phyloP scores from a whole-genome alignment of 2,329 filamentous ascomycete species.

The Madurella mycetomatis region DNA sequence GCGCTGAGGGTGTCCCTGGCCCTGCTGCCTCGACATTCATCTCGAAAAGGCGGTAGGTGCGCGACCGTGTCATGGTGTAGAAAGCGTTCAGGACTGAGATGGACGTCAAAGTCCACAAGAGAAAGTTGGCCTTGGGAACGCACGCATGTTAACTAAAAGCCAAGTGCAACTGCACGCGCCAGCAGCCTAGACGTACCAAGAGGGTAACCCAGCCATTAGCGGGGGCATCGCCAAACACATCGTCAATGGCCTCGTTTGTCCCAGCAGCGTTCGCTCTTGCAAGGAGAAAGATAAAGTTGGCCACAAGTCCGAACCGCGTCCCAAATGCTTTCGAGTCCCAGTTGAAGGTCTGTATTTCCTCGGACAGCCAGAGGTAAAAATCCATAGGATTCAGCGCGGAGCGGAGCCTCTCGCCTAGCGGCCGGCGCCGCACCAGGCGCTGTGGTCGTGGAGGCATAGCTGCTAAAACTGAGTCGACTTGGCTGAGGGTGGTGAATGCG shows the following conservation, averaged over 20 bases:
- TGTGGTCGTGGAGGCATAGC: conserved; percentile 44
- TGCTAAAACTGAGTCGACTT: neutral
- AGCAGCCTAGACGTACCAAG: conserved; percentile 40
- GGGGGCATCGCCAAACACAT: conserved; percentile 75
- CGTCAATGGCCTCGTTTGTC: conserved; percentile 55
- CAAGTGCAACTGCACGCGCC: neutral
- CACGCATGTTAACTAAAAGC: conserved; percentile 1
- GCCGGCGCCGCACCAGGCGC: conserved; percentile 78
- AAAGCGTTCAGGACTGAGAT: conserved; percentile 72
- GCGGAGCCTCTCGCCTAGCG: conserved; percentile 75
- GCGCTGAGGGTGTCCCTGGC: conserved; percentile 78
- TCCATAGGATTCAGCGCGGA: conserved; percentile 82
- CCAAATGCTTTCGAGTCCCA: conserved; percentile 82
- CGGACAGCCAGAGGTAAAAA: conserved; percentile 83
- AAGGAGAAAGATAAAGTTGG: conserved; percentile 78
- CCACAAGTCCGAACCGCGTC: conserved; percentile 65
- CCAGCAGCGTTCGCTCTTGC: conserved; percentile 70
- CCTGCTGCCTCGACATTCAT: conserved; percentile 66
- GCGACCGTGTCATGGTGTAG: conserved; percentile 75
- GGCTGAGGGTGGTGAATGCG: neutral
- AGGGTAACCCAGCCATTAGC: conserved; percentile 61
- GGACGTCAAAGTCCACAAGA: conserved; percentile 64
- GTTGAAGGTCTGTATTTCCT: conserved; percentile 86
- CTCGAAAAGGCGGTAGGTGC: conserved; percentile 89
- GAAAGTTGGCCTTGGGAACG: conserved; percentile 55